Percentiles rank a stretch among this genome's conserved stretches.
phyloP scores from a whole-genome alignment of 2,329 filamentous ascomycete genomes.

The Nemania sp. region DNA sequence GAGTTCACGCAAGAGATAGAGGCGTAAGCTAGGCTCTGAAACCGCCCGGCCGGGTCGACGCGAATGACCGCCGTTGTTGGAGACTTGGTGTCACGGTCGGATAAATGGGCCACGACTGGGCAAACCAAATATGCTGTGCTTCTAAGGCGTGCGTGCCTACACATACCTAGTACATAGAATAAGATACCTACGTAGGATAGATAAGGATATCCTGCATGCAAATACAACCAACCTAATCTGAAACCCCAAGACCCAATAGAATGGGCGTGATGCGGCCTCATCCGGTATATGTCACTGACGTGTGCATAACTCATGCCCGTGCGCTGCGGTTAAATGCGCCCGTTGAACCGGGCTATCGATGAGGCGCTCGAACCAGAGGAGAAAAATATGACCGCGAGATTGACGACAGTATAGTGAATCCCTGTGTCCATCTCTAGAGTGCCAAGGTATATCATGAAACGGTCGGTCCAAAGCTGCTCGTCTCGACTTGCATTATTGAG shows the following conservation, averaged over 20 bases:
- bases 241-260: conserved; percentile 22
- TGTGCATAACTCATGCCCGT: conserved; percentile 19
- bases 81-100: conserved; percentile 24
- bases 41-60: conserved; percentile 20
- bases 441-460: conserved; percentile 23
- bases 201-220: conserved; percentile 21
- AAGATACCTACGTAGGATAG: conserved; percentile 10
- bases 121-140: conserved; percentile 5
- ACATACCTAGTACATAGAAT: background rate
- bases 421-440: conserved; percentile 30
- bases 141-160: background rate
- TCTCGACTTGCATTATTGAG: conserved; percentile 31
- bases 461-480: conserved; percentile 18
- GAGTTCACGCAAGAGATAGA: conserved; percentile 15
- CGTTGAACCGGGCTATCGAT: conserved; percentile 4
- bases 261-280: background rate
- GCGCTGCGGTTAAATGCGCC: conserved; percentile 24
- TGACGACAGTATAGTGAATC: conserved; percentile 19
- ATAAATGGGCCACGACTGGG: conserved; percentile 12
- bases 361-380: background rate
- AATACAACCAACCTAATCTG: conserved; percentile 25
- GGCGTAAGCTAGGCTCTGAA: conserved; percentile 25
- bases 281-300: background rate
- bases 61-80: conserved; percentile 10
- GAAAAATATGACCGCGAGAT: conserved; percentile 5